A percentile compares a stretch with the other conserved stretches of the same genome.
Conservation (phyloP, 2,329 filamentous ascomycete species). For the Gaeumannomyces tritici region DNA sequence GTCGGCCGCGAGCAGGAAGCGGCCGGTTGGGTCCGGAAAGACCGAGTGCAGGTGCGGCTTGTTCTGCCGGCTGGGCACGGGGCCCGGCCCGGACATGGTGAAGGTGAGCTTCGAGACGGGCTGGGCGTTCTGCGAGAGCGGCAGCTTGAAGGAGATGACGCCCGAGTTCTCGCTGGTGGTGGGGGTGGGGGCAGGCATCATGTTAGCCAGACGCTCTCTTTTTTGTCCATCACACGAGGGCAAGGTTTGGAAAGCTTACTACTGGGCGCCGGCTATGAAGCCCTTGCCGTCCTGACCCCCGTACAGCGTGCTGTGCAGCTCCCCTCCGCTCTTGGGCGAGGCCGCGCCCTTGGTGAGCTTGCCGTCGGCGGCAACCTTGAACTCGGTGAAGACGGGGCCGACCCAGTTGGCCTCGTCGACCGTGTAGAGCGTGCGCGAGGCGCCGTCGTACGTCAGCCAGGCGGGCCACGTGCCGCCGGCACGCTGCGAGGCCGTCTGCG, state of each 20-base stretch:
- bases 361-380: constrained; percentile 21
- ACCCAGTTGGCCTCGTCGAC: constrained; percentile 25
- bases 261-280: constrained; percentile 33
- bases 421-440: constrained; percentile 21
- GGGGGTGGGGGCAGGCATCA: too few species aligned
- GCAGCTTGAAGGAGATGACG: constrained; percentile 32
- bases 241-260: constrained; percentile 20
- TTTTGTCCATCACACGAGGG: not conserved
- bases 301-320: constrained; percentile 30
- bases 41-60: constrained; percentile 44
- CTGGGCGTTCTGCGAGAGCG: constrained; percentile 18
- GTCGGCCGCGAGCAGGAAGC: constrained; percentile 40
- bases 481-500: constrained; percentile 15
- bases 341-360: constrained; percentile 18
- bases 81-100: constrained; percentile 30
- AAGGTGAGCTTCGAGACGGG: constrained; percentile 28
- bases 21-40: constrained; percentile 36
- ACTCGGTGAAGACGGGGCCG: constrained; percentile 23
- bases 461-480: constrained; percentile 26
- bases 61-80: constrained; percentile 39
- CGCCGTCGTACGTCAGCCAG: constrained; percentile 25
- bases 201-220: not conserved
- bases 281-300: constrained; percentile 25
- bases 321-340: constrained; percentile 22
- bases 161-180: constrained; percentile 26